These are phyloP conservation scores for Penicillium egyptiacum DNA, from an alignment of 495 filamentous ascomycete genomes.

Conservation along the genomic window DNA sequence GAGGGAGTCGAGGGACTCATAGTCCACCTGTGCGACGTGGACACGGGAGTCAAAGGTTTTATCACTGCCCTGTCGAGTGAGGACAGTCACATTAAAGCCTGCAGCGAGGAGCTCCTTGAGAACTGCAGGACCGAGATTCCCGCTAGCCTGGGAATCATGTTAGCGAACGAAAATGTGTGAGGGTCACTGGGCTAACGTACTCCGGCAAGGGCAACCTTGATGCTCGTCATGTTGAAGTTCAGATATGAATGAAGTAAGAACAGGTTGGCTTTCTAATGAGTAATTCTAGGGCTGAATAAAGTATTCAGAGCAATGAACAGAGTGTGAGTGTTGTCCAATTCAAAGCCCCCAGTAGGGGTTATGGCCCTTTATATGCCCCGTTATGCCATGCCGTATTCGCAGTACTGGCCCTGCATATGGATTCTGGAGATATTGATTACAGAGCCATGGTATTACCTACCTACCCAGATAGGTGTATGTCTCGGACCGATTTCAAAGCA, in stretches of 20 bases:
- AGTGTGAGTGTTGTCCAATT: background rate
- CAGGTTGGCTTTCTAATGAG: background rate
- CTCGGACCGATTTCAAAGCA: no score
- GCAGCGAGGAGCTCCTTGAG: constrained; percentile 53
- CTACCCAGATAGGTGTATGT: no score
- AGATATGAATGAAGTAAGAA: constrained; percentile 7
- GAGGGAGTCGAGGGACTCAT: constrained; percentile 52
- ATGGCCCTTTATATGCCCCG: background rate
- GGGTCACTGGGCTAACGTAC: background rate
- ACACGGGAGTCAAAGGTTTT: constrained; percentile 41
- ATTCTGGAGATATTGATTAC: no score
- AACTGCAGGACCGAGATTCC: constrained; percentile 59
- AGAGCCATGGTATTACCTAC: no score
- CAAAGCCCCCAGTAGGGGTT: background rate
- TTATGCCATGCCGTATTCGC: background rate
- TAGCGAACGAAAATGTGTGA: background rate
- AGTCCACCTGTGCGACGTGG: constrained; percentile 52
- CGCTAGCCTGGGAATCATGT: constrained; percentile 46
- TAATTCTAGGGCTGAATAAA: background rate
- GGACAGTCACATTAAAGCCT: constrained; percentile 57
- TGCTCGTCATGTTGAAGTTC: background rate
- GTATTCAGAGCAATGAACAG: background rate
- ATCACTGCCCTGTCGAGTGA: constrained; percentile 51
- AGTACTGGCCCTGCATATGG: no score
- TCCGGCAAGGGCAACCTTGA: constrained; percentile 9